Evolutionary conservation across 352 stramenopile genomes (phyloP), one percentile per base, ranked within the genome.

Genomic region (Phytophthora pisi): DNA sequence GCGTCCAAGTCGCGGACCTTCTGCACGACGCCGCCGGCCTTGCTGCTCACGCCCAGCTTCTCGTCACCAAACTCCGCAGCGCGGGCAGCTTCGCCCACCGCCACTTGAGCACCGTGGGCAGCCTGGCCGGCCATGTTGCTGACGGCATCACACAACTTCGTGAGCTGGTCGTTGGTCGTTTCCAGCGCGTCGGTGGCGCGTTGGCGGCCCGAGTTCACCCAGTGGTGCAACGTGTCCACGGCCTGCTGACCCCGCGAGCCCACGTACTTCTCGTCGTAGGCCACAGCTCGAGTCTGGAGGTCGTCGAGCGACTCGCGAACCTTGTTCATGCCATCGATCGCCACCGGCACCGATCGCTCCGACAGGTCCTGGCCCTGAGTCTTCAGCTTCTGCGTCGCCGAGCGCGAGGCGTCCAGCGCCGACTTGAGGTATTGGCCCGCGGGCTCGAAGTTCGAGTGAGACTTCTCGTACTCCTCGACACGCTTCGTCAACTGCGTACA

Each of bases 191-290:
- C 84, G 46, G 75, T 91, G 13, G 81, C 75, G 31, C 62, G 66
- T 68, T 92, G 84, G 20, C 84, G 79, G 0, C 80, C 78, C 10
- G 67, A 31, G 50, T 89, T 90, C 47, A 86, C 78, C 20, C 82
- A 65, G 10, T 67, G 66, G 20, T 91, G 81, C 56, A 89, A 34
- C 0, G 72, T 72, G 0, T 74, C 62, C 18, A 57, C 54, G 3
- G 73, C 56, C 3, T 65, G 42, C n/a, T 79, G 57, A 1, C 74
- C 74, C 3, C 46, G 67, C 28, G 73, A 79, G 3, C 38, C 58
- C 5, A 66, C 30, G 49, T 87, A 88, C 70, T 92, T 92, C 46
- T 70, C 23, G 65, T 91, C 84, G 54, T 90, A 92, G 5, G 68
- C 71, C 7, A 77, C 57, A 0, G 84, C 82, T 65, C 78, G 72